Evolutionary conservation across 1,284 basidiomycete species (phyloP).

Genomic region (Puccinia hordei): DNA sequence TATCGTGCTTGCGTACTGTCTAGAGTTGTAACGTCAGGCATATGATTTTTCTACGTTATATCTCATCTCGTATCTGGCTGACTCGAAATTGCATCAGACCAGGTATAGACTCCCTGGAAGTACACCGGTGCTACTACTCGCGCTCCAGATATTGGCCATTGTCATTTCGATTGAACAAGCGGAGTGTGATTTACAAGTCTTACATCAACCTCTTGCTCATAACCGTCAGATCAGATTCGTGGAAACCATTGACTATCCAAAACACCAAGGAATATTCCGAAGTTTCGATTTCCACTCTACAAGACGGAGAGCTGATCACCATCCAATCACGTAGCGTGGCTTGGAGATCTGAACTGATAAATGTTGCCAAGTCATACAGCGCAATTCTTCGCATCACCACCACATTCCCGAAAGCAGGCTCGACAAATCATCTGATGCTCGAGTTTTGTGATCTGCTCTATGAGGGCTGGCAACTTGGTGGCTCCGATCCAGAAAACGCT

Average conservation of each 20-base stretch:
- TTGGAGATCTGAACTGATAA: constrained; percentile 32
- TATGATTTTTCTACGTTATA: not conserved
- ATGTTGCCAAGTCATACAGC: constrained; percentile 28
- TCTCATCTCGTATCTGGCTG: not conserved
- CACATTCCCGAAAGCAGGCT: constrained; percentile 26
- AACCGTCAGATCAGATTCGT: constrained; percentile 23
- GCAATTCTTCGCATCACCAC: constrained; percentile 14
- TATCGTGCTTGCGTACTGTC: constrained; percentile 33
- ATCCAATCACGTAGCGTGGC: not conserved
- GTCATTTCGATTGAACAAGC: constrained; percentile 42
- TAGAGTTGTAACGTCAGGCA: not conserved
- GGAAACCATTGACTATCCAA: constrained; percentile 7
- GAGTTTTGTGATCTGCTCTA: constrained; percentile 44
- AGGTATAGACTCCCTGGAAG: constrained; percentile 26
- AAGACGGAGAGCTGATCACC: constrained; percentile 8
- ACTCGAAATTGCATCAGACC: constrained; percentile 21
- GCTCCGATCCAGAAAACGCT: constrained; percentile 51
- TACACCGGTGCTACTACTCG: constrained; percentile 29
- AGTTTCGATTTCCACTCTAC: constrained; percentile 6
- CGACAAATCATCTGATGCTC: constrained; percentile 27
- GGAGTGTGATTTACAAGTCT: constrained; percentile 34
- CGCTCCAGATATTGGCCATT: constrained; percentile 36
- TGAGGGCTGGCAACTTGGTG: constrained; percentile 45
- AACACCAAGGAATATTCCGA: constrained; percentile 24
- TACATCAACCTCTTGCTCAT: constrained; percentile 39